These are phyloP conservation scores for Microsporum canis DNA, from an alignment of 2,329 filamentous ascomycete genomes.

Conservation along the genomic window DNA sequence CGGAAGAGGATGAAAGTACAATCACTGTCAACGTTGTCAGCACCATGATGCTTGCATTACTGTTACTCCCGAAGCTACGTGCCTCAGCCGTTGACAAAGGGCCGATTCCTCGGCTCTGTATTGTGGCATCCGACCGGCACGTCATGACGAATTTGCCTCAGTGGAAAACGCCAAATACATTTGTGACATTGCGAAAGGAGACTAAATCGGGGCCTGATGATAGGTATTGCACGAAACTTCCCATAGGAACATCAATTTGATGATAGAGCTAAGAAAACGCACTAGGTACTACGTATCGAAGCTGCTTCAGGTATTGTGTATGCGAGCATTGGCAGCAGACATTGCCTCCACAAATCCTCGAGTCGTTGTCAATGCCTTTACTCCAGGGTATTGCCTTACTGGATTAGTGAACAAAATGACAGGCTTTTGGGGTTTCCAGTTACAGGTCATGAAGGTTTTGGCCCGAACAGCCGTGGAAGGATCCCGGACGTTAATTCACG, in stretches of 20 bases:
- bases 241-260: background rate
- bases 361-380: background rate
- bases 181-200: background rate
- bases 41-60: constrained; percentile 26
- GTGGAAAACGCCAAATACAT: background rate
- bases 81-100: constrained; percentile 12
- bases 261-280: background rate
- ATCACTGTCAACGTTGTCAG: constrained; percentile 33
- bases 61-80: constrained; percentile 27
- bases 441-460: constrained; percentile 13
- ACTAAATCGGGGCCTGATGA: background rate
- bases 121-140: background rate
- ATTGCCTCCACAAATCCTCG: background rate
- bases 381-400: background rate
- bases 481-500: constrained; percentile 30
- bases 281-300: background rate
- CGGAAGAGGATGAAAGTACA: constrained; percentile 30
- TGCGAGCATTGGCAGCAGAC: background rate
- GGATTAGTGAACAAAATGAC: background rate
- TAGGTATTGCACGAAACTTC: background rate
- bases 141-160: background rate
- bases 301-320: background rate
- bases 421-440: background rate
- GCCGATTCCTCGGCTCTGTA: background rate
- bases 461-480: constrained; percentile 36